Conservation (phyloP, 2,329 filamentous ascomycete genomes). For the Diaporthe australafricana region DNA sequence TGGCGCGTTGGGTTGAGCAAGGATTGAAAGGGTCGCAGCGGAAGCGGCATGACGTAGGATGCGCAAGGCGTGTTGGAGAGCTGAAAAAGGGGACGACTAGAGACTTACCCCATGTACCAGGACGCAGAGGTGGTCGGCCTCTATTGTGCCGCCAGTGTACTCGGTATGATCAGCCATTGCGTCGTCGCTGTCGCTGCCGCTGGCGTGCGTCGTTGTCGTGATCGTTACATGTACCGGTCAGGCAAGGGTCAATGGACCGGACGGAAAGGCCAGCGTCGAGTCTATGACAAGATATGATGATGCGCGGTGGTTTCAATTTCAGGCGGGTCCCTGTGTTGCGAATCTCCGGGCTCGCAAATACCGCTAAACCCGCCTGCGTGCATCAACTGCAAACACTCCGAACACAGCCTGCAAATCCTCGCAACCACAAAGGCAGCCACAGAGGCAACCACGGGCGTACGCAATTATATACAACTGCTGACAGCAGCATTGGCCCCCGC, state of each 20-base stretch:
- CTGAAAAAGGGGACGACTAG: background rate
- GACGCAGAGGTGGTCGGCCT: slow-evolving; percentile 79
- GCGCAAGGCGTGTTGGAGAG: slow-evolving; percentile 27
- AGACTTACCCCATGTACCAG: slow-evolving; percentile 78
- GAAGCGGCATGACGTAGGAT: slow-evolving; percentile 19
- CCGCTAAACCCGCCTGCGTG: slow-evolving; percentile 25
- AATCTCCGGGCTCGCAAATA: slow-evolving; percentile 29
- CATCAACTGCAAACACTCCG: background rate
- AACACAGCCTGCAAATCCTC: background rate
- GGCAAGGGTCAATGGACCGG: slow-evolving; percentile 49
- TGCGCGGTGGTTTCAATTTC: slow-evolving; percentile 10
- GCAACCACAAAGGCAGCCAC: background rate
- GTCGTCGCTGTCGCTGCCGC: slow-evolving; percentile 33
- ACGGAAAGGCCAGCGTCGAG: slow-evolving; percentile 45
- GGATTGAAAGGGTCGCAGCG: background rate
- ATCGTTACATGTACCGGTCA: slow-evolving; percentile 41
- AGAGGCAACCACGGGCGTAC: background rate
- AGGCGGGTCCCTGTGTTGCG: slow-evolving; percentile 15
- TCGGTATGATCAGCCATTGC: slow-evolving; percentile 50
- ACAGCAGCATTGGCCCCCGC: background rate
- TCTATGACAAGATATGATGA: slow-evolving; percentile 19
- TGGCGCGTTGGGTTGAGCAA: background rate
- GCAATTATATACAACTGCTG: background rate
- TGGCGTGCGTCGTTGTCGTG: background rate
- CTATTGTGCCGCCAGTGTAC: slow-evolving; percentile 61